Conservation (phyloP, 805 yeast species). For the Starmerella bacillaris region DNA sequence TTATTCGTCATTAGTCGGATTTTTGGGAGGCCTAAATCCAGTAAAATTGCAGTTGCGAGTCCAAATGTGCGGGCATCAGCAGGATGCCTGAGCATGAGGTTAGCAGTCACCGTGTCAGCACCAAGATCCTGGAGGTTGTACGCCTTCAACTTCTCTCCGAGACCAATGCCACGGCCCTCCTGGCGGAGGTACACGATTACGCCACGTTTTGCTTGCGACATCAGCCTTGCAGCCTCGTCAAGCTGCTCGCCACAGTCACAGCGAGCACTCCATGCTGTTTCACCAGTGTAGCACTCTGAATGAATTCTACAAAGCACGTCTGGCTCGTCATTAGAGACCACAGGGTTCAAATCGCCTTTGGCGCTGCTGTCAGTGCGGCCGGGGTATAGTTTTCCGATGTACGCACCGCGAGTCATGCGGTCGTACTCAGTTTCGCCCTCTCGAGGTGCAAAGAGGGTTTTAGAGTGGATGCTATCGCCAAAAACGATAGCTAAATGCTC, state of each 20-base stretch:
- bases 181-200: constrained; percentile 90
- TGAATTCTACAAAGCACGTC: constrained; percentile 65
- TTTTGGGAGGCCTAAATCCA: constrained; percentile 58
- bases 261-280: constrained; percentile 96
- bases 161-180: constrained; percentile 96
- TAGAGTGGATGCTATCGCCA: constrained; percentile 77
- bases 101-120: constrained; percentile 96
- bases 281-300: constrained; percentile 97
- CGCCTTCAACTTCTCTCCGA: constrained; percentile 94
- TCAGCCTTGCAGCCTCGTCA: constrained; percentile 88
- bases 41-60: constrained; percentile 77
- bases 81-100: constrained; percentile 79
- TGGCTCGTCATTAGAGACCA: background rate
- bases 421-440: constrained; percentile 70
- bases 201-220: constrained; percentile 78
- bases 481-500: constrained; percentile 96
- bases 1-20: constrained; percentile 78
- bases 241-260: constrained; percentile 99
- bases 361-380: constrained; percentile 34
- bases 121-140: constrained; percentile 94
- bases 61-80: constrained; percentile 94
- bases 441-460: constrained; percentile 43
- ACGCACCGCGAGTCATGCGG: constrained; percentile 97
- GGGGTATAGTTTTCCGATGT: constrained; percentile 74
- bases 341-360: constrained; percentile 2